phyloP scores from a whole-genome alignment of 2,329 filamentous ascomycete genomes.

The Thielaviopsis ethacetica region DNA sequence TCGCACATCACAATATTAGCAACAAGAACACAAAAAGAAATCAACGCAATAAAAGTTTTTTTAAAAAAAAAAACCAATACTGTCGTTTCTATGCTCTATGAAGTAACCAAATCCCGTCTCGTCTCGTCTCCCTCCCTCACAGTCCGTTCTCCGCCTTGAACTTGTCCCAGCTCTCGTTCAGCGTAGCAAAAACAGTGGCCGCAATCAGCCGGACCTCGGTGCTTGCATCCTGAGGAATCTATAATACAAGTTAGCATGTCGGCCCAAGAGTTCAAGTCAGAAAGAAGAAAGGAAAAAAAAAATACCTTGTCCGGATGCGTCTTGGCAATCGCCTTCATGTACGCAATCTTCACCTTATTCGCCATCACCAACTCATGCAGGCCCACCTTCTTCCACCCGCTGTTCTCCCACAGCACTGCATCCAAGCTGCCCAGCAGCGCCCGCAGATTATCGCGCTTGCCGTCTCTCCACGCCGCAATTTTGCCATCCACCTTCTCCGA shows the following conservation, averaged over 20 bases:
- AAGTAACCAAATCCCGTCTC: not conserved
- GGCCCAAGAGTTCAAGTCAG: not conserved
- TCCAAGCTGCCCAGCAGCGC: conserved; percentile 79
- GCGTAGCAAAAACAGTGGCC: conserved; percentile 46
- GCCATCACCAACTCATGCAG: conserved; percentile 86
- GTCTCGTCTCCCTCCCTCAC: conserved; percentile 19
- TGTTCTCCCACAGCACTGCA: conserved; percentile 74
- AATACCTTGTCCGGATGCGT: conserved; percentile 96
- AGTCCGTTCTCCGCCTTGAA: conserved; percentile 54
- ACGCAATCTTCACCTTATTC: conserved; percentile 89
- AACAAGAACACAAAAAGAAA: conserved; percentile 11
- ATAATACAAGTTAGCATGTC: conserved; percentile 10
- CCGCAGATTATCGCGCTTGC: conserved; percentile 82
- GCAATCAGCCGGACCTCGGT: conserved; percentile 52
- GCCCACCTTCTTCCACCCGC: conserved; percentile 93
- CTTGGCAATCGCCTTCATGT: conserved; percentile 99
- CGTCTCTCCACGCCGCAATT: conserved; percentile 68
- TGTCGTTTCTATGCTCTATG: not conserved
- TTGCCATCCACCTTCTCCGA: conserved; percentile 70
- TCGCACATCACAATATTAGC: not conserved
- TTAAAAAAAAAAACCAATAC: not conserved
- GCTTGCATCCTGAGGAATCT: conserved; percentile 47
- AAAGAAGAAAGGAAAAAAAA: conserved; percentile 11
- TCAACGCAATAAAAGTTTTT: too few relatives aligned
- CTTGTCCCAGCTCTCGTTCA: conserved; percentile 60